Evolutionary conservation across 192 early-diverging fungal species (phyloP), one percentile per base, ranked within the genome.

Genomic region (Podila clonocystis): DNA sequence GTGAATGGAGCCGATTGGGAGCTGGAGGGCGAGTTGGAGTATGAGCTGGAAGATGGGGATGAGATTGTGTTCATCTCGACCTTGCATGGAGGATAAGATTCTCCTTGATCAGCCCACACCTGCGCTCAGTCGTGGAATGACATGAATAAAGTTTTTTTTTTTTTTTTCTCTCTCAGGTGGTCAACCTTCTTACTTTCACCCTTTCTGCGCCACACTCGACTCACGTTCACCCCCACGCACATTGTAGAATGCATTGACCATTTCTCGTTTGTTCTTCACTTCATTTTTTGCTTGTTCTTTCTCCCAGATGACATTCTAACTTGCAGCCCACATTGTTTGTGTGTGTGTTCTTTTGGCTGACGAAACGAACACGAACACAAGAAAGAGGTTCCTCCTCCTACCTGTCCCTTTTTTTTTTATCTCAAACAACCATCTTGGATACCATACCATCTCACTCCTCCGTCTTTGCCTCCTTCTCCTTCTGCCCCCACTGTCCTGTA

Each of bases 1-100:
- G 91, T 99, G 45, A 99, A 99, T 72, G 95, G 95, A 48, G 86
- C 89, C 4, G 98, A 99, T 74, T 99, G 97, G 97, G 98, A 99
- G 79, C 84, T 99, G 33, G 92, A 94, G 78, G 97, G 95, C 24
- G 93, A 95, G 58, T 77, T 93, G 38, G 93, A 96, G 58, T 97
- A 97, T 72, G 78, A 86, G 65, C 67, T 99, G 48, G 70, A 95
- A 72, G 85, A 94, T 55, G 80, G 85, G 31, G 97, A 98, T 79
- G 84, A 86, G 41, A 92, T 99, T 60, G 91, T 95, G 28, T 98
- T 99, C 83, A 98, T 99, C 70, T 96, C 95, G 24, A 99, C 98
- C n/a, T 76, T 99, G 55, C 98, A 99, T 74, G 98, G 98, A 24
- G 98, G 98, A 29, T 99, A 84, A 79, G 2, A 9, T 11, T 9